Base-by-base conservation (phyloP, 2,329 filamentous ascomycete species). In the Ceratocystis destructans region DNA sequence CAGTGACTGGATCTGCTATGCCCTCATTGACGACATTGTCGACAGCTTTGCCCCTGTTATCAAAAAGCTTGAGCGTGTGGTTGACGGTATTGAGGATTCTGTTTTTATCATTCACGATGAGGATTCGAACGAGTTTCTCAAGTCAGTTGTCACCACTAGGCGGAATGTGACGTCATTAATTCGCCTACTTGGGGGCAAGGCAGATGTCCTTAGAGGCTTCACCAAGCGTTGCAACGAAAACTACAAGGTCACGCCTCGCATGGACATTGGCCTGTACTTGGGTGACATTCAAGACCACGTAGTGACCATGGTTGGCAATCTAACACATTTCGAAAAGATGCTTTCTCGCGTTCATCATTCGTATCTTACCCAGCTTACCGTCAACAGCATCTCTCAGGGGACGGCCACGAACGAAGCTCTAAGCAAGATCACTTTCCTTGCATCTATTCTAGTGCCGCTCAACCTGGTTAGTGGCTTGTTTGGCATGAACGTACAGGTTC, bases 261-360 rank as follows among this genome's bases (percentile, higher is more conserved):
- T 94, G 78, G 94, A 99, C 73, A 96, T 99, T 70, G 94, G 92
- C 25, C 84, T 99, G 72, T 99, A 99, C 74, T 83, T 99, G 45
- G 90, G 90, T 72, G 94, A 99, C 77, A 96, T 99, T 70, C 94
- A 99, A 76, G 94, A 99, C 77, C 94, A 99, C 82, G 93, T 99
- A 64, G 90, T 99, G 68, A 99, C 94, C 59, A 97, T 97, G 93
- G 96, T 96, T 83, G 94, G 89, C 71, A 99, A 96, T 76, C 77
- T 99, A 71, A 86, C 86, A 0, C 94, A 99, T 74, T 96, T 96
- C 71, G 94, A 99, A 75, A 97, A 97, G 81, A 96, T 99, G 82
- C 82, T 99, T 62, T 92, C 88, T 33, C 88, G 94, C 25, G 89
- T 89, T 1, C 94, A 99, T 78, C 90, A 88, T 79, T 99, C 97